Conservation (phyloP, 805 yeast species). For the Ascoidea rubescens region DNA sequence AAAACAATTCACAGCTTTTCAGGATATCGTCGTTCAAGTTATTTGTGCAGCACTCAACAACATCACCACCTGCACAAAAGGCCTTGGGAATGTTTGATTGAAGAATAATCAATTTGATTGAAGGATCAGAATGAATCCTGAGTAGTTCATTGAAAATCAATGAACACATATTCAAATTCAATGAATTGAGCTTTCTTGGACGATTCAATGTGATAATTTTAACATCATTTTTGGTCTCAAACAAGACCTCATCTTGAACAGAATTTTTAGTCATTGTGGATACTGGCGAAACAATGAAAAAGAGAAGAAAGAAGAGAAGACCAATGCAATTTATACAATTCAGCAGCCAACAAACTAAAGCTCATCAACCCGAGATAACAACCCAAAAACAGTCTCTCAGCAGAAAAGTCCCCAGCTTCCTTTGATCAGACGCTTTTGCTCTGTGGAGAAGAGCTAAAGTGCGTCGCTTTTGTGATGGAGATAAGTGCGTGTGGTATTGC, state of each 20-base stretch:
- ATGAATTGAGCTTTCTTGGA: conserved; percentile 9
- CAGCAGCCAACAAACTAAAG: too few relatives aligned
- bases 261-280: background rate
- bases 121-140: conserved; percentile 14
- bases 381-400: background rate
- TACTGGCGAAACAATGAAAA: too few relatives aligned
- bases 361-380: background rate
- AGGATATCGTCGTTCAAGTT: conserved; percentile 28
- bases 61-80: conserved; percentile 79
- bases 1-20: conserved; percentile 10
- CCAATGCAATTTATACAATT: too few relatives aligned
- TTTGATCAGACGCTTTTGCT: too few relatives aligned
- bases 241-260: conserved; percentile 15
- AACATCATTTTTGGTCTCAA: conserved; percentile 31
- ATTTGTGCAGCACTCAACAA: conserved; percentile 47
- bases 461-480: too few relatives aligned
- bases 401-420: background rate
- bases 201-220: conserved; percentile 6
- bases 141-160: conserved; percentile 17
- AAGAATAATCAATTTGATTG: conserved; percentile 14
- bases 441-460: too few relatives aligned
- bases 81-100: conserved; percentile 24
- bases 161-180: conserved; percentile 7
- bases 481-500: too few relatives aligned
- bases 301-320: too few relatives aligned